These are phyloP conservation scores for Ophiosphaerella herpotricha DNA, from an alignment of 2,329 filamentous ascomycete species.

Conservation along the genomic window DNA sequence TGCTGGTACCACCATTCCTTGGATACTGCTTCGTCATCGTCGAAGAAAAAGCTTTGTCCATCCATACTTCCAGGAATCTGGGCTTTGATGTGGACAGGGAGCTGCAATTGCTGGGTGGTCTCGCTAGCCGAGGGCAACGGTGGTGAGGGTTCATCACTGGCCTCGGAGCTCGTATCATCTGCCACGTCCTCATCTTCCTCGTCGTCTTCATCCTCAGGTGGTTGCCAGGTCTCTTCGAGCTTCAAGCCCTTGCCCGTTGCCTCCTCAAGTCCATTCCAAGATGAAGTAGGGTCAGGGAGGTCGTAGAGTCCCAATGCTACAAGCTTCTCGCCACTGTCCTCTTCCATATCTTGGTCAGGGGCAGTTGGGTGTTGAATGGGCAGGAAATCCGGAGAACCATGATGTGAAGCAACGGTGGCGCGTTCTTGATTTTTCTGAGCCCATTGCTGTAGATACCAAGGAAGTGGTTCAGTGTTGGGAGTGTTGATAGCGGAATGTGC, in stretches of 20 bases:
- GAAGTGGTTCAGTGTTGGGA: slow-evolving; percentile 35
- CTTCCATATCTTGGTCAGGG: slow-evolving; percentile 57
- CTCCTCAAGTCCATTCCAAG: slow-evolving; percentile 54
- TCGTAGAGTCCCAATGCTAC: slow-evolving; percentile 86
- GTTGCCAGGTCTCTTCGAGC: slow-evolving; percentile 80
- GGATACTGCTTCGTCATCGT: slow-evolving; percentile 43
- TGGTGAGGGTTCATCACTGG: slow-evolving; percentile 45
- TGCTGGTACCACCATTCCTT: slow-evolving; percentile 51
- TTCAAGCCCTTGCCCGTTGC: slow-evolving; percentile 74
- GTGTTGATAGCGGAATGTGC: slow-evolving; percentile 37
- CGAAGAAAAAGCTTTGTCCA: slow-evolving; percentile 49
- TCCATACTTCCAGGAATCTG: slow-evolving; percentile 41
- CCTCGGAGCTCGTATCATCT: slow-evolving; percentile 50
- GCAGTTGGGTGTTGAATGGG: slow-evolving; percentile 56
- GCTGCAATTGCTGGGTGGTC: slow-evolving; percentile 22
- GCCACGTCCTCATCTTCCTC: slow-evolving; percentile 54
- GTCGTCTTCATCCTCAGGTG: slow-evolving; percentile 53
- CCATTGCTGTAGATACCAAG: slow-evolving; percentile 47
- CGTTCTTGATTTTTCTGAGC: slow-evolving; percentile 40
- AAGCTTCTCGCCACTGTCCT: slow-evolving; percentile 69
- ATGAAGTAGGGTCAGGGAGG: slow-evolving; percentile 65
- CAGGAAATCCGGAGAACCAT: slow-evolving; percentile 53
- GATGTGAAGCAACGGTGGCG: slow-evolving; percentile 14
- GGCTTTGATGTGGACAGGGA: slow-evolving; percentile 34
- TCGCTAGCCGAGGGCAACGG: slow-evolving; percentile 27